A percentile compares a stretch with the other conserved stretches of the same genome.
These are phyloP conservation scores for Kodamaea neixiangensis DNA, from an alignment of 805 yeast genomes.

Conservation along the genomic window DNA sequence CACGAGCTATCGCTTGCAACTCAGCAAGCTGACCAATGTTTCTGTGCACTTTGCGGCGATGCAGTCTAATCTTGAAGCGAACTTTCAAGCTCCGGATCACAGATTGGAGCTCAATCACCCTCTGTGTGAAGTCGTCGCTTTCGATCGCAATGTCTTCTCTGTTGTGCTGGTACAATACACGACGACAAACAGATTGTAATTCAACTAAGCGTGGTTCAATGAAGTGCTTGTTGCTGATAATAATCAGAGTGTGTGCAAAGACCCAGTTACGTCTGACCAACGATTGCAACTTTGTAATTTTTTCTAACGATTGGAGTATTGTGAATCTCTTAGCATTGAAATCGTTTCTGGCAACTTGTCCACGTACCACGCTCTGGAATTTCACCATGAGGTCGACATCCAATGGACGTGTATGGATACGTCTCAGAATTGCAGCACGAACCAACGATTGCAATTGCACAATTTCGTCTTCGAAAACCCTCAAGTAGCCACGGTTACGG, in stretches of 20 bases:
- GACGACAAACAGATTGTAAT: constrained; percentile 35
- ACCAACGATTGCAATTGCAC: constrained; percentile 43
- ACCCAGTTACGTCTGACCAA: constrained; percentile 25
- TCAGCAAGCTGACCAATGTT: constrained; percentile 20
- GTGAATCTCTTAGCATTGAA: constrained; percentile 11
- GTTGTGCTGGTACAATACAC: constrained; percentile 18
- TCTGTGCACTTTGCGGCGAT: constrained; percentile 13
- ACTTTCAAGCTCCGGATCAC: constrained; percentile 36
- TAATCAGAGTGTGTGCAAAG: constrained; percentile 19
- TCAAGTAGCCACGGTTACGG: constrained; percentile 36
- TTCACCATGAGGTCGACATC: constrained; percentile 20
- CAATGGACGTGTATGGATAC: neutral
- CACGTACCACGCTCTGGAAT: constrained; percentile 49
- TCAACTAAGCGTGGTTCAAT: constrained; percentile 25
- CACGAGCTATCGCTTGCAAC: constrained; percentile 46
- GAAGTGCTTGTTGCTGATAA: constrained; percentile 22
- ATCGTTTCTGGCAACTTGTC: constrained; percentile 29
- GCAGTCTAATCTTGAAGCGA: constrained; percentile 26
- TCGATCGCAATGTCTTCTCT: neutral
- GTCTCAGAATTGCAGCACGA: constrained; percentile 26
- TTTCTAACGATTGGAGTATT: constrained; percentile 14
- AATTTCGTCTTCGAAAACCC: constrained; percentile 30
- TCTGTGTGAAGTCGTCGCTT: constrained; percentile 9
- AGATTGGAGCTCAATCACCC: constrained; percentile 34
- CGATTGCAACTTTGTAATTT: constrained; percentile 42